Base-by-base conservation (phyloP, 1,139 yeast genomes). In the Geotrichum candidum region DNA sequence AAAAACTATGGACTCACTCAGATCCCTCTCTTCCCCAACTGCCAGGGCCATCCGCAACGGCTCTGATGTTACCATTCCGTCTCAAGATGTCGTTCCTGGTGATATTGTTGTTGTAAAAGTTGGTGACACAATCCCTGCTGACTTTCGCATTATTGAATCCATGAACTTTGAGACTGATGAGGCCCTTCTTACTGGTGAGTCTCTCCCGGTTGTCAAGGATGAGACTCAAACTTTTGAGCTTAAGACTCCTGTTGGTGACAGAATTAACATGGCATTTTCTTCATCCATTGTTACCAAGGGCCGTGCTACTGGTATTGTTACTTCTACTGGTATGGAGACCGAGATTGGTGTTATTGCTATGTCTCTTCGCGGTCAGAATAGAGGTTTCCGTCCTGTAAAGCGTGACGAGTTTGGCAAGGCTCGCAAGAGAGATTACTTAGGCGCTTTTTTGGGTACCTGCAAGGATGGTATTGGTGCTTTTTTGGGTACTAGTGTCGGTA, bases 91-190 rank as follows among this genome's bases (percentile, higher is more conserved):
- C 35, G 94, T 87, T 15, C 92, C 92, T 1, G 95, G 96, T 63
- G 96, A 88, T 72, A 72, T 88, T 59, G 84, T 87, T 51, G 77
- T 78, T 63, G 79, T 88, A 61, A 80, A 80, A 67, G 89, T 86
- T 51, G 96, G 95, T 61, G 95, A 88, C 71, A 87, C 92, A 1
- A 77, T 88, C 55, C 95, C 95, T 22, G 94, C 94, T 4, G 95
- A 88, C 72, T 72, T 87, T 63, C 78, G 95, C 65, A 77, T 88
- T 57, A 67, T 85, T 58, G 85, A 82, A 53, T 71, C 82, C 58
- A 80, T 83, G 77, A 88, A 88, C 73, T 84, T 88, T 66, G 95
- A 88, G 72, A 83, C 91, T 10, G 95, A 88, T 70, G 95, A 88
- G 73, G 92, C 95, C 9, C 77, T 88, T 59, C 79, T 88, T 62